Evolutionary conservation across 768 basidiomycete genomes (phyloP).

Genomic region (Tylopilus subfusipes): DNA sequence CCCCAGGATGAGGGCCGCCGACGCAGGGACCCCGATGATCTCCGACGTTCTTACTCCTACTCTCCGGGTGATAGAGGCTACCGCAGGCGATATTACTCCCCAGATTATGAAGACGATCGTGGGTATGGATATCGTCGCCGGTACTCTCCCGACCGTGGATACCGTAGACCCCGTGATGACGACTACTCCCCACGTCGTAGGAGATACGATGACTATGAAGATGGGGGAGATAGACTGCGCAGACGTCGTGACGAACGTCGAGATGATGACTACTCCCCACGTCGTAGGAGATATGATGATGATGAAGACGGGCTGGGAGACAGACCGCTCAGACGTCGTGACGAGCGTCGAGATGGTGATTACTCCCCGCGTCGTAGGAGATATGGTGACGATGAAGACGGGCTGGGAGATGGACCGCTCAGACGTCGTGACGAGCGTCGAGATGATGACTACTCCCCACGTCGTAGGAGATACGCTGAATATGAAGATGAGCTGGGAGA

Average conservation of each 20-base stretch:
- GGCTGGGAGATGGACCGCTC: neutral
- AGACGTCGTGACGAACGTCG: neutral
- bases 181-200: constrained; percentile 14
- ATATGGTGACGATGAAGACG: neutral
- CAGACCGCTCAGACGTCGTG: neutral
- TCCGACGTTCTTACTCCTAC: constrained; percentile 24
- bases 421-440: no score
- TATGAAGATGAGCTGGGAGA: neutral
- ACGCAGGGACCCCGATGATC: constrained; percentile 1
- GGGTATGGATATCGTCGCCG: constrained; percentile 9
- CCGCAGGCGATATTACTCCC: constrained; percentile 7
- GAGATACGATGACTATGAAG: constrained; percentile 1
- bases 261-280: no score
- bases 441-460: no score
- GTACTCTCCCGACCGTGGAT: constrained; percentile 18
- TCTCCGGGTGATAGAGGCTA: constrained; percentile 15
- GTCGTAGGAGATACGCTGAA: no score
- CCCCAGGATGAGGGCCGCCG: constrained; percentile 4
- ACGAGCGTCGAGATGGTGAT: neutral
- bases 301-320: neutral
- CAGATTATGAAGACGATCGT: constrained; percentile 13
- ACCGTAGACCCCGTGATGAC: constrained; percentile 6
- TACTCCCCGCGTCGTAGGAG: constrained; percentile 14
- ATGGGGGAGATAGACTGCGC: constrained; percentile 2
- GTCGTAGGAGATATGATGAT: no score